These are phyloP conservation scores for Citrus inodora DNA, from an alignment of 345 rosid genomes.

Conservation along the genomic window DNA sequence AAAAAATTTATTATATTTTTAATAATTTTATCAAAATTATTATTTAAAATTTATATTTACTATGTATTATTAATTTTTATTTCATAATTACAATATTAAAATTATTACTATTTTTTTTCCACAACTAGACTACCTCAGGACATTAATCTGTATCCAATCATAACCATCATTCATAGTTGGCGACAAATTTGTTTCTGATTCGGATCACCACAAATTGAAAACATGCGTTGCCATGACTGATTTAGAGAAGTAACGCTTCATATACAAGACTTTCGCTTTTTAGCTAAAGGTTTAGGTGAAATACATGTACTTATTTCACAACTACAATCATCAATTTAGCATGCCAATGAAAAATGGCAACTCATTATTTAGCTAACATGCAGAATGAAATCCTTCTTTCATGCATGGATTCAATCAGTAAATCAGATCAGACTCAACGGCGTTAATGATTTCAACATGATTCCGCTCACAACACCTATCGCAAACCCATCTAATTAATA, in stretches of 20 bases:
- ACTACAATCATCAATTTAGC: not conserved
- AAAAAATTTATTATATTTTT: too few species aligned
- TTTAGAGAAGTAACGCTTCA: not conserved
- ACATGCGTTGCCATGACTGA: too few species aligned
- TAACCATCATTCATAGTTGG: too few species aligned
- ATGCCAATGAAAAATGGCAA: not conserved
- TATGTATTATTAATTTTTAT: rapidly evolving
- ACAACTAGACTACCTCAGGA: too few species aligned
- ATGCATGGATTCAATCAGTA: not conserved
- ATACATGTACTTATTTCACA: not conserved
- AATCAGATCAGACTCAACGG: not conserved
- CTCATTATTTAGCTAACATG: not conserved
- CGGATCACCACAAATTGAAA: too few species aligned
- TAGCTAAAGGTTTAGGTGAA: too few species aligned
- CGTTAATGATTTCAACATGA: not conserved
- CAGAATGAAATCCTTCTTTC: not conserved
- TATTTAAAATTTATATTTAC: too few species aligned
- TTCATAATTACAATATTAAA: too few species aligned
- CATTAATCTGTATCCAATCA: too few species aligned
- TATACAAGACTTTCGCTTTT: not conserved
- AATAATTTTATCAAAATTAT: too few species aligned
- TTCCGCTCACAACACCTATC: not conserved
- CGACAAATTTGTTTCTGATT: too few species aligned
- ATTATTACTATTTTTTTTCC: too few species aligned
- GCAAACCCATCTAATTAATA: not conserved